Percentiles rank a stretch among this genome's conserved stretches.
Conservation (phyloP, 345 rosid species). For the Hibiscus tridactylites region DNA sequence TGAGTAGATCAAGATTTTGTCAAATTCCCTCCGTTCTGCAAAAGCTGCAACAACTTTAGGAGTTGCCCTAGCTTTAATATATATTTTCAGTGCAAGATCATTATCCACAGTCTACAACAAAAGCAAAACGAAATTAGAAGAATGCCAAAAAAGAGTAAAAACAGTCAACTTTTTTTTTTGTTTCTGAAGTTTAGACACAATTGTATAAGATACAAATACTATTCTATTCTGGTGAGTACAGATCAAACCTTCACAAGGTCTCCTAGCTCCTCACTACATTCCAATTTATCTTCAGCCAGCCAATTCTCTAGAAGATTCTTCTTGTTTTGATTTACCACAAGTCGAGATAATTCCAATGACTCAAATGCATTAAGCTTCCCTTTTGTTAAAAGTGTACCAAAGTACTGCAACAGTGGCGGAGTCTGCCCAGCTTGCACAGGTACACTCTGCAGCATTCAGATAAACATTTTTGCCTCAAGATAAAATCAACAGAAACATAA, state of each 20-base stretch:
- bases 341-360: constrained; percentile 94
- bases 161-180: not conserved
- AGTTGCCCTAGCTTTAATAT: constrained; percentile 90
- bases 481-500: constrained; percentile 6
- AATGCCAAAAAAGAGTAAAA: not conserved
- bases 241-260: constrained; percentile 93
- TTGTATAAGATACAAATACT: not conserved
- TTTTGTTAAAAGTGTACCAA: constrained; percentile 89
- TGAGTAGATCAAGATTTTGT: constrained; percentile 84
- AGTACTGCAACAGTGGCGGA: constrained; percentile 93
- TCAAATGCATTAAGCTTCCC: constrained; percentile 98
- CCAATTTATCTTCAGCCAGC: constrained; percentile 97
- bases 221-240: not conserved
- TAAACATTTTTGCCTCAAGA: not conserved
- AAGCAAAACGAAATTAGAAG: constrained; percentile 17
- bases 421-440: constrained; percentile 99
- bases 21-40: constrained; percentile 97
- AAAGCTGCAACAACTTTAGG: constrained; percentile 99
- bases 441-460: constrained; percentile 60
- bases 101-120: constrained; percentile 86
- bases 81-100: constrained; percentile 92
- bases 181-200: not conserved
- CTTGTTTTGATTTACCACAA: constrained; percentile 95
- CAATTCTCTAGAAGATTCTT: constrained; percentile 93
- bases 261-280: constrained; percentile 98